A percentile compares a stretch with the other conserved stretches of the same genome.
These are phyloP conservation scores for Nicotiana attenuata DNA, from an alignment of 257 asterid genomes.

Conservation along the genomic window DNA sequence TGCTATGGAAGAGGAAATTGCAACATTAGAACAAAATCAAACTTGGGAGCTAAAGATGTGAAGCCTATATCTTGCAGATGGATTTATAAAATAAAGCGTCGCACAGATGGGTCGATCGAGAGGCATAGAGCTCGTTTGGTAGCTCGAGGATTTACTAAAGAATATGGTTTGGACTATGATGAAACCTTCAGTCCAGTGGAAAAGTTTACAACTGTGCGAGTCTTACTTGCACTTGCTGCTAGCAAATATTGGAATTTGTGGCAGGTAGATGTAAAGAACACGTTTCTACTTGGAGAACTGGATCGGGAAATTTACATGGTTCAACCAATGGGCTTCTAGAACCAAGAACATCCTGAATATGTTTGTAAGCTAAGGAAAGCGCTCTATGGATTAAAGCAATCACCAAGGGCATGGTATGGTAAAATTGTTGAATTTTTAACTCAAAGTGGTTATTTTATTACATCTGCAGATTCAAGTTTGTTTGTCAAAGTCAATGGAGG, in stretches of 20 bases:
- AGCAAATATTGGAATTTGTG: not conserved
- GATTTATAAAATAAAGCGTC: no score
- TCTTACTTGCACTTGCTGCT: not conserved
- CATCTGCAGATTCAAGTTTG: not conserved
- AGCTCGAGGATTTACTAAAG: not conserved
- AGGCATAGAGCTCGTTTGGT: not conserved
- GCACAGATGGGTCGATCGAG: not conserved
- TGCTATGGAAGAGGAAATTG: no score
- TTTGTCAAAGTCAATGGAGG: not conserved
- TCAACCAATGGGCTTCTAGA: constrained; percentile 4
- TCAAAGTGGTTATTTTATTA: not conserved
- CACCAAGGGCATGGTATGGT: not conserved
- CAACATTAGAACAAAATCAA: no score
- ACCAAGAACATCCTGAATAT: not conserved
- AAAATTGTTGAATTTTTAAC: not conserved
- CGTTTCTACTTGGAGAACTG: not conserved
- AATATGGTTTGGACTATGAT: not conserved
- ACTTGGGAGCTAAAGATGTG: no score
- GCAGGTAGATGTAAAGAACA: not conserved
- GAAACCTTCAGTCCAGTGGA: not conserved
- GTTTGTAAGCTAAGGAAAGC: not conserved
- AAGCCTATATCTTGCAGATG: no score
- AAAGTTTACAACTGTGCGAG: not conserved
- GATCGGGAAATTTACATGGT: constrained; percentile 1
- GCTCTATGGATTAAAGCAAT: not conserved